These are phyloP conservation scores for Castanospermum australe DNA, from an alignment of 306 rosid species.

Conservation along the genomic window DNA sequence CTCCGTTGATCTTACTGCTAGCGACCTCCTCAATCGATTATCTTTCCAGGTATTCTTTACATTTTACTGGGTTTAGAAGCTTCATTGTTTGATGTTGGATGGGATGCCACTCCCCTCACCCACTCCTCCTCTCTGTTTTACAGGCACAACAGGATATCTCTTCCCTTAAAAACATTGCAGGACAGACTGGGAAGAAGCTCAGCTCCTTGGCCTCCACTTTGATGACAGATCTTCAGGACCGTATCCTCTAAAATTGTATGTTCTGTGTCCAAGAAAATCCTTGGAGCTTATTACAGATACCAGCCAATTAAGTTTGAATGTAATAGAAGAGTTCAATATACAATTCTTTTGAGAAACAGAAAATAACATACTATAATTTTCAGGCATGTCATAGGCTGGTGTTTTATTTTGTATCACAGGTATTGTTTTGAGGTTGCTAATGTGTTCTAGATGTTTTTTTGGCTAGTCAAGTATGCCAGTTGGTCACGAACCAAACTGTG, in stretches of 20 bases:
- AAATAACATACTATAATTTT: conserved; percentile 33
- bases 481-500: background rate
- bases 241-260: conserved; percentile 72
- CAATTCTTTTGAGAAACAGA: conserved; percentile 42
- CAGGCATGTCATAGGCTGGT: conserved; percentile 44
- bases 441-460: conserved; percentile 1
- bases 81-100: background rate
- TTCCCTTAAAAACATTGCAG: conserved; percentile 85
- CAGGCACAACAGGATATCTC: conserved; percentile 97
- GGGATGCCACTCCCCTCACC: background rate
- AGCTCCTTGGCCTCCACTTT: conserved; percentile 80
- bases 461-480: background rate
- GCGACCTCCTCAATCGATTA: conserved; percentile 73
- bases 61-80: background rate
- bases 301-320: conserved; percentile 51
- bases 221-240: conserved; percentile 91
- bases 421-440: conserved; percentile 31
- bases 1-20: conserved; percentile 61
- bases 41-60: conserved; percentile 71
- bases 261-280: conserved; percentile 24
- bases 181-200: conserved; percentile 97
- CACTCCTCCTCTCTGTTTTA: background rate
- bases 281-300: conserved; percentile 31
- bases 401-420: conserved; percentile 35
- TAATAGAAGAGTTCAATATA: conserved; percentile 39